Evolutionary conservation across 495 filamentous ascomycete species (phyloP), one percentile per base, ranked within the genome.

Genomic region (Aspergillus sclerotiicarbonarius): DNA sequence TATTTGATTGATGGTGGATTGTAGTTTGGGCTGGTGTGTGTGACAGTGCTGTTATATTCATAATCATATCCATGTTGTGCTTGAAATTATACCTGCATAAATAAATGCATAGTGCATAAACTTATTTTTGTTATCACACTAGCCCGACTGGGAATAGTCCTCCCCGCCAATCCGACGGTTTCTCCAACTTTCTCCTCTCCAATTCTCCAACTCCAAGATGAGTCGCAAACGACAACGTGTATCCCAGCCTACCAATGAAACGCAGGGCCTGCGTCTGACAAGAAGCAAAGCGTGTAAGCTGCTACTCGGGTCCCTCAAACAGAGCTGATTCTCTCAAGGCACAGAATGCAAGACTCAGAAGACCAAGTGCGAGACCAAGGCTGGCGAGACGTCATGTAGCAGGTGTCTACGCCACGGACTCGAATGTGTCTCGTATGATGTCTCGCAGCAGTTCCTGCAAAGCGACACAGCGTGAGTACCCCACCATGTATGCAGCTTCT

Each of bases 261-360:
- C 2, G 6, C 12, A 41, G 13, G 37, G 37, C 37, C 13, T 41
- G 9, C 37, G 37, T 41, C 37, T 41, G 37, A 41, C 37, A 15
- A 12, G 37, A 12, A 41, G 37, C n/a, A 41, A 41, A 41, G 37
- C 37, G n/a, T 41, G 37, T 41, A 6, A 41, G 37, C n/a, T n/a
- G n/a, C n/a, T n/a, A n/a, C n/a, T n/a, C n/a, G n/a, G n/a, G n/a
- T n/a, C n/a, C n/a, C n/a, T n/a, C n/a, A n/a, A n/a, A n/a, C n/a
- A n/a, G n/a, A n/a, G n/a, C n/a, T n/a, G n/a, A n/a, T n/a, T n/a
- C n/a, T n/a, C n/a, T n/a, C n/a, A n/a, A 58, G 56, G 56, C 39
- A 51, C 50, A 15, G 56, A 58, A 44, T 58, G 56, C 41, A 53
- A 53, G 39, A 58, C 32, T 18, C 56, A 53, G 16, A 58, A 58